A percentile compares a stretch with the other conserved stretches of the same genome.
Evolutionary conservation across 2,329 filamentous ascomycete genomes (phyloP).

Genomic region (Colletotrichum melonis): DNA sequence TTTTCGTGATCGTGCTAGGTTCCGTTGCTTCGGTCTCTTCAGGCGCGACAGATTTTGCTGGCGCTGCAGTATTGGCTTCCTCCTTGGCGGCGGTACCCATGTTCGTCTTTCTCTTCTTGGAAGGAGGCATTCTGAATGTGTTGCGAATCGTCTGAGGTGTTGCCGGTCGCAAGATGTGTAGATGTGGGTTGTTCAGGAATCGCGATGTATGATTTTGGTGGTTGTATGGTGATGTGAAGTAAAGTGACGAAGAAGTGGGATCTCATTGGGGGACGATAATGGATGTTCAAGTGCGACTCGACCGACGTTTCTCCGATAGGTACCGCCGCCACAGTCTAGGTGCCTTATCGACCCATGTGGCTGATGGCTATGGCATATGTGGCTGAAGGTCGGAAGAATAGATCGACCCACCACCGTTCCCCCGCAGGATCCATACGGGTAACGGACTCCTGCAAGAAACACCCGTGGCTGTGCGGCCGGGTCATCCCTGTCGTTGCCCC

Average conservation of each 20-base stretch:
- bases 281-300: not conserved
- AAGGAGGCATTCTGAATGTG: conserved; percentile 51
- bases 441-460: conserved; percentile 27
- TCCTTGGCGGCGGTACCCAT: conserved; percentile 38
- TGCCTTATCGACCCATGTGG: not conserved
- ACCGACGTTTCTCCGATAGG: conserved; percentile 23
- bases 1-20: conserved; percentile 35
- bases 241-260: conserved; percentile 10
- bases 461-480: conserved; percentile 32
- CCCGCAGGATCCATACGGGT: conserved; percentile 30
- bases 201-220: not conserved
- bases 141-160: not conserved
- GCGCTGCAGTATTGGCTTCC: conserved; percentile 24
- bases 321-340: not conserved
- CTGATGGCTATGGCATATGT: not conserved
- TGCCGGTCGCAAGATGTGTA: not conserved
- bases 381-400: conserved; percentile 16
- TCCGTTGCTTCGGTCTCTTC: conserved; percentile 37
- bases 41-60: conserved; percentile 29
- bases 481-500: conserved; percentile 24
- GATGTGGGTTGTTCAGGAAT: not conserved
- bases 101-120: conserved; percentile 58
- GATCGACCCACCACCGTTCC: conserved; percentile 25
- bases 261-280: not conserved
- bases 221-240: not conserved